These are phyloP conservation scores for Alternaria ventricosa DNA, from an alignment of 2,329 filamentous ascomycete species.

Conservation along the genomic window DNA sequence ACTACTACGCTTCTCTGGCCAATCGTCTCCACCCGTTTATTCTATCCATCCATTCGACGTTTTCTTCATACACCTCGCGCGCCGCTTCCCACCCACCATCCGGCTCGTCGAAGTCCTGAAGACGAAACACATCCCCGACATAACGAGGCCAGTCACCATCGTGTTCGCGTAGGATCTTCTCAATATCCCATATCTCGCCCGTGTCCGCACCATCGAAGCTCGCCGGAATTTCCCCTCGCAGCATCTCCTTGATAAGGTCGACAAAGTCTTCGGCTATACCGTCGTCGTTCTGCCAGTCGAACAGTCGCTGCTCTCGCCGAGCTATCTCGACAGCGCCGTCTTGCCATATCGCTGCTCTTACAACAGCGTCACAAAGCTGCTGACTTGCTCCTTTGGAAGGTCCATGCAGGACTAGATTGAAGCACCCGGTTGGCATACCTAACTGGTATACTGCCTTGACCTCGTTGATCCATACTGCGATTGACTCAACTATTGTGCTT, in stretches of 20 bases:
- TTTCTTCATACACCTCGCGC: background rate
- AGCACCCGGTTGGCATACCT: background rate
- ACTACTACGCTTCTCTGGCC: too few relatives aligned
- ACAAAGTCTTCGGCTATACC: background rate
- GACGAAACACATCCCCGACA: background rate
- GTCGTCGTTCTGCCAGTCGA: background rate
- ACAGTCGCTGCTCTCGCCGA: background rate
- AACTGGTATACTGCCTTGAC: background rate
- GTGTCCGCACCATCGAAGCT: background rate
- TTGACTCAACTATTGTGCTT: accelerated
- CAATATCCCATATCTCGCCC: background rate
- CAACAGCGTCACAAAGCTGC: background rate
- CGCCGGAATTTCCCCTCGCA: background rate
- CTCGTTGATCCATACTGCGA: background rate
- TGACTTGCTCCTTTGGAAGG: background rate
- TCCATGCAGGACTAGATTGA: background rate
- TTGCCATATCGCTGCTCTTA: background rate
- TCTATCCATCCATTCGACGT: background rate
- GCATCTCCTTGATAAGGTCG: background rate
- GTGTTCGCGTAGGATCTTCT: background rate
- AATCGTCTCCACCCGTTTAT: background rate
- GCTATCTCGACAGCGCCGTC: background rate
- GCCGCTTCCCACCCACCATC: background rate
- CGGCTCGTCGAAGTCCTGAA: background rate
- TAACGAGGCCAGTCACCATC: background rate